Conservation (phyloP, 2,329 filamentous ascomycete genomes). For the Amesomyces nigricolor region DNA sequence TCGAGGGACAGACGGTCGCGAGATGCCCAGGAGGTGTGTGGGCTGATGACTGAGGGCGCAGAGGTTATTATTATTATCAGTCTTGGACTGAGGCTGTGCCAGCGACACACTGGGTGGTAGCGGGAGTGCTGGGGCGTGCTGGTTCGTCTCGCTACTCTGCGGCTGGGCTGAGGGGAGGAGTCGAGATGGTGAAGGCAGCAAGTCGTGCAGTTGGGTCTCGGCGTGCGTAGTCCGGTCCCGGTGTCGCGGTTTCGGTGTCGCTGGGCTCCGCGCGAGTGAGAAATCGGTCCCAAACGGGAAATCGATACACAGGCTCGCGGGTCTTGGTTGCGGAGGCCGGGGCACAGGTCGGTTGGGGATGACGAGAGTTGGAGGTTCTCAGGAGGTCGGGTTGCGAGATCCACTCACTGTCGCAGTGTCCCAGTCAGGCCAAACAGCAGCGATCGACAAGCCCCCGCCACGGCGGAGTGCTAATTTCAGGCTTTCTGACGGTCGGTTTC, state of each 20-base stretch:
- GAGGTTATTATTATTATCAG: background rate
- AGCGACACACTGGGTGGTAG: background rate
- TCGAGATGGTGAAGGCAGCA: background rate
- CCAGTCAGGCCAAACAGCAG: conserved; percentile 23
- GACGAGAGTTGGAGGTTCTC: conserved; percentile 17
- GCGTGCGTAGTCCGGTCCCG: background rate
- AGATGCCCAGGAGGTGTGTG: background rate
- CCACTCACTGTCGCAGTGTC: conserved; percentile 4
- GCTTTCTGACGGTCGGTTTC: conserved; percentile 8
- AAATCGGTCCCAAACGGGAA: background rate
- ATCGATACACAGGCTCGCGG: background rate
- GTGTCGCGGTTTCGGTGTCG: background rate
- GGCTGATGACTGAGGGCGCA: conserved; percentile 2
- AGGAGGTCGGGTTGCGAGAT: conserved; percentile 22
- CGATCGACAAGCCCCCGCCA: conserved; percentile 31
- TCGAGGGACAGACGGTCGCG: background rate
- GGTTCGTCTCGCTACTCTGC: conserved; percentile 10
- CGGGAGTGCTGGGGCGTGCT: background rate
- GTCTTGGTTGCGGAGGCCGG: conserved; percentile 4
- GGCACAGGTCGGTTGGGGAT: conserved; percentile 10
- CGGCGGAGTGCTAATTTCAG: conserved; percentile 30
- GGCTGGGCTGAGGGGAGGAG: conserved; percentile 10
- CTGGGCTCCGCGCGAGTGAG: background rate
- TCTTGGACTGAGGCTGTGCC: conserved; percentile 12
- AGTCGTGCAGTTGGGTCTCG: conserved; percentile 7